phyloP scores from a whole-genome alignment of 495 filamentous ascomycete genomes.

The Neurospora sp. region DNA sequence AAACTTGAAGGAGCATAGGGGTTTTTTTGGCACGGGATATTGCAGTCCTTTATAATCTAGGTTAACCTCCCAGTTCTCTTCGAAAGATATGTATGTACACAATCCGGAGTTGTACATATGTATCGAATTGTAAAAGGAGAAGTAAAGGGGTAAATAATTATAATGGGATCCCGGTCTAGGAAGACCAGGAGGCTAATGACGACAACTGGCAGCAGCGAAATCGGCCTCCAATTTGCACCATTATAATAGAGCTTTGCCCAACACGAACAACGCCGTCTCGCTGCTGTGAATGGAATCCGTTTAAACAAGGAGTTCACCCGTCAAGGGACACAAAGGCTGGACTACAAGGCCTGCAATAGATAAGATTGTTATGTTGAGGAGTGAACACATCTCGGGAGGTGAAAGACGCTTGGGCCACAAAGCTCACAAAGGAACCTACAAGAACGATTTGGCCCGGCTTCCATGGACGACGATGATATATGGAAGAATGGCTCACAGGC shows the following conservation, averaged over 20 bases:
- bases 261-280: neutral
- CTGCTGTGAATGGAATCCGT: neutral
- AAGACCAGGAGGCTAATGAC: neutral
- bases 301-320: neutral
- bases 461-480: neutral
- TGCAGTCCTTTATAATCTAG: neutral
- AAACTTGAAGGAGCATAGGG: neutral
- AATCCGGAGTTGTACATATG: neutral
- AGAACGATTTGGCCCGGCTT: neutral
- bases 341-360: neutral
- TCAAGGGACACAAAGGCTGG: neutral
- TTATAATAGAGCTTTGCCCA: neutral
- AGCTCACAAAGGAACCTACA: neutral
- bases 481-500: neutral
- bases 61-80: neutral
- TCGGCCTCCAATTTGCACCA: neutral
- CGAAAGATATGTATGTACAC: neutral
- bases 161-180: neutral
- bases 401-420: neutral
- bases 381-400: neutral
- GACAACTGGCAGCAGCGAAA: neutral
- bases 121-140: neutral
- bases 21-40: neutral
- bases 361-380: neutral
- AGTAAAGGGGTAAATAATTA: neutral